Evolutionary conservation across 345 rosid species (phyloP), one percentile per base, ranked within the genome.

Genomic region (Lepidium aucheri): DNA sequence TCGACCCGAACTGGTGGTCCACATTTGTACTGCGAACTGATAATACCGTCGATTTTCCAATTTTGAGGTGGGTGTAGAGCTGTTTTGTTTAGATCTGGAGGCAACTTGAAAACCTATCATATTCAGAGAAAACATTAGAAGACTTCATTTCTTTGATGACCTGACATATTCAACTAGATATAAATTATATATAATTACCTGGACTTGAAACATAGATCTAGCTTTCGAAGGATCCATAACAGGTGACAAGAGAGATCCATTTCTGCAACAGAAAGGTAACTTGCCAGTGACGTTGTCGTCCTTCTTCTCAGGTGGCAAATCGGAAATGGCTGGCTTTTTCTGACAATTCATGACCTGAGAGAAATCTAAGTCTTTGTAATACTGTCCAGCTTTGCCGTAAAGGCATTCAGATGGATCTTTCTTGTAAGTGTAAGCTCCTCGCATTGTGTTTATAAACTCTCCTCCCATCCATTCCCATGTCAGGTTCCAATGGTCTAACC

Each of bases 381-480:
- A 85, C 35, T 75, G 75, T 3, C 93, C 97, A 3, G 90, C 79
- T 1, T 75, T 52, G 35, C 99, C 86, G 8, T 85, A 88, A 49
- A 94, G 33, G 49, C 99, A 94, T 5, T 57, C 80, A 1, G 91
- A 66, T 17, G 40, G 53, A 78, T 88, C 87, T 38, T 46, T 79
- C 46, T n/a, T 53, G 72, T 75, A 76, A 62, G 92, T 84, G 74
- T 74, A 94, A 65, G 95, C 99, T 45, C 99, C 99, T 65, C 84
- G 65, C 92, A 94, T 90, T 10, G 83, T 50, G 78, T 69, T 43
- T 60, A 90, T 88, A 77, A 94, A 88, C 80, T 94, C 99, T 28
- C 88, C 90, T 47, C 91, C 73, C 80, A 61, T 84, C 97, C 99
- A 94, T 69, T 90, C 95, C 96, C 96, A 94, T 1, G 96, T 90